Evolutionary conservation across 768 basidiomycete species (phyloP).

Genomic region (Tulasnella sp.): DNA sequence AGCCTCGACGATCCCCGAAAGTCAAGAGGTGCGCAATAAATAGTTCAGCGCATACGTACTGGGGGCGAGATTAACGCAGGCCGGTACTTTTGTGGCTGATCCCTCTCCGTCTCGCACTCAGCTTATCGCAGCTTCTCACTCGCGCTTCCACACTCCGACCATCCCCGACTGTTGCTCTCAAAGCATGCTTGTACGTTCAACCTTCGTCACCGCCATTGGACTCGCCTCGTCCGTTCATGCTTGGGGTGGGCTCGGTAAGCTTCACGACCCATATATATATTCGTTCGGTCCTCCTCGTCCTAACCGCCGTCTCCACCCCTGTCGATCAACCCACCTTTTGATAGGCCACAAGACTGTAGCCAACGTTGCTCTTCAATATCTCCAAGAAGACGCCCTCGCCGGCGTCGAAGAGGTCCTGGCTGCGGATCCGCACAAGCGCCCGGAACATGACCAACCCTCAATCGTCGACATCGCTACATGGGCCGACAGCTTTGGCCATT

Average conservation of each 20-base stretch:
- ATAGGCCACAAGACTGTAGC: slow-evolving; percentile 17
- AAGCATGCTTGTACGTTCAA: no score
- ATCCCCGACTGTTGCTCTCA: no score
- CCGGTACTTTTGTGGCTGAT: no score
- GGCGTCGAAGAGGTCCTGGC: not conserved
- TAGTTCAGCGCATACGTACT: not conserved
- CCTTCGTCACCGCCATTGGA: not conserved
- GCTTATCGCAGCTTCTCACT: no score
- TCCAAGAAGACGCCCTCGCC: not conserved
- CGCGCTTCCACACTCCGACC: no score
- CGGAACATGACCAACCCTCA: not conserved
- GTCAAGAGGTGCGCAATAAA: slow-evolving; percentile 1
- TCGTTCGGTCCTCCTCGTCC: not conserved
- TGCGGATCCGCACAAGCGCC: not conserved
- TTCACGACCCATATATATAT: not conserved
- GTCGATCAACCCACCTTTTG: not conserved
- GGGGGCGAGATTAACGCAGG: no score
- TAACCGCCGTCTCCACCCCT: not conserved
- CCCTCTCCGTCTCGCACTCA: no score
- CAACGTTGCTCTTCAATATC: slow-evolving; percentile 5
- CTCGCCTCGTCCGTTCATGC: not conserved
- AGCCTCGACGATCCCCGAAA: no score
- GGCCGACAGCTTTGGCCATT: slow-evolving; percentile 3
- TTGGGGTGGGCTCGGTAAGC: not conserved
- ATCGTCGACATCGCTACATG: slow-evolving; percentile 16